Percentiles rank a stretch among this genome's conserved stretches.
These are phyloP conservation scores for Pterothamnion heteromorphum DNA, from an alignment of 31 red algal species.

Conservation along the genomic window DNA sequence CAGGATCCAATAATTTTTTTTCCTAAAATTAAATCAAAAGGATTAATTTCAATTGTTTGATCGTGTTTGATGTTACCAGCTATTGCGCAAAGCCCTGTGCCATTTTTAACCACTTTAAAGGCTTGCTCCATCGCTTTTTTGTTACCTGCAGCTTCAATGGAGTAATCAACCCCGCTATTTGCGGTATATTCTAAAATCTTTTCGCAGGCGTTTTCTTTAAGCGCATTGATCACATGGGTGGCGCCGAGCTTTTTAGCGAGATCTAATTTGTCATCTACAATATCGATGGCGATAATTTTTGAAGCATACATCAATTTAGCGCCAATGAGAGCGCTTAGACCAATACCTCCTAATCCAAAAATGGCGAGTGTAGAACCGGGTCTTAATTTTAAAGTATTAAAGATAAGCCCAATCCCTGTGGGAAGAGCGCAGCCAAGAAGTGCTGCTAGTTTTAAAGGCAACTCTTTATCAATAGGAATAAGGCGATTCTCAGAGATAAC, in stretches of 20 bases:
- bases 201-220: too few species aligned
- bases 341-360: slow-evolving; percentile 92
- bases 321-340: slow-evolving; percentile 86
- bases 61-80: too few species aligned
- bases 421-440: slow-evolving; percentile 92
- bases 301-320: slow-evolving; percentile 79
- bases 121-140: too few species aligned
- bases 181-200: too few species aligned
- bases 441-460: slow-evolving; percentile 81
- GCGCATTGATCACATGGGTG: slow-evolving; percentile 51
- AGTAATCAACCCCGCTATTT: too few species aligned
- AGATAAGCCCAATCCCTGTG: slow-evolving; percentile 90
- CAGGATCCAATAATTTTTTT: too few species aligned
- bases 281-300: slow-evolving; percentile 78
- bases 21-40: too few species aligned
- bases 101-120: too few species aligned
- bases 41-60: too few species aligned
- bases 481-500: slow-evolving; percentile 87
- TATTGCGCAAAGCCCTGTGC: too few species aligned
- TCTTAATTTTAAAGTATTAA: slow-evolving; percentile 86
- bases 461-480: slow-evolving; percentile 66
- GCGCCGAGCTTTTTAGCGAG: slow-evolving; percentile 80
- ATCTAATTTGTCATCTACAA: slow-evolving; percentile 77
- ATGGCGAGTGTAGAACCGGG: slow-evolving; percentile 85
- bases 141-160: too few species aligned